Evolutionary conservation across 2,329 filamentous ascomycete genomes (phyloP).

Genomic region (Davidsoniella eucalypti): DNA sequence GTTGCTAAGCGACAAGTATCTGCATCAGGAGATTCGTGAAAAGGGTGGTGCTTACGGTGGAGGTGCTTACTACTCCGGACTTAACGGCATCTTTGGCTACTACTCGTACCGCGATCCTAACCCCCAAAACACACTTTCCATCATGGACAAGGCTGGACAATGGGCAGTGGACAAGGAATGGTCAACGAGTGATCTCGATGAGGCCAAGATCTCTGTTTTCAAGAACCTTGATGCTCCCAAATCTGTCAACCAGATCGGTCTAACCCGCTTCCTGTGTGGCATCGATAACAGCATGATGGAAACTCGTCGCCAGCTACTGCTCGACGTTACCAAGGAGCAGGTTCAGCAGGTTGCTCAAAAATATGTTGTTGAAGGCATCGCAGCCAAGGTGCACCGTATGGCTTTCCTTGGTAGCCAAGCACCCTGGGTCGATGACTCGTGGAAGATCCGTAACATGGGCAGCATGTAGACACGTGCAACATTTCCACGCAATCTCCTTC

Average conservation of each 20-base stretch:
- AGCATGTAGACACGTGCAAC: slow-evolving; percentile 24
- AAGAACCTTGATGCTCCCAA: slow-evolving; percentile 79
- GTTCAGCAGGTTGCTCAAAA: slow-evolving; percentile 67
- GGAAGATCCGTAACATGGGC: slow-evolving; percentile 65
- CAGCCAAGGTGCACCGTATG: slow-evolving; percentile 42
- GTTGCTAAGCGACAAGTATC: slow-evolving; percentile 85
- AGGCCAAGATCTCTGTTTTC: slow-evolving; percentile 91
- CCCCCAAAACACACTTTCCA: slow-evolving; percentile 68
- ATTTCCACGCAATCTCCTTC: not conserved
- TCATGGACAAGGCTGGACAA: slow-evolving; percentile 66
- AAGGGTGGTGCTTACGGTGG: slow-evolving; percentile 95
- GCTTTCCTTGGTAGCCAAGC: slow-evolving; percentile 73
- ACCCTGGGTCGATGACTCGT: slow-evolving; percentile 56
- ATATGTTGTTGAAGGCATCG: slow-evolving; percentile 56
- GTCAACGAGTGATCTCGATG: slow-evolving; percentile 74
- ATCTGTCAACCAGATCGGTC: slow-evolving; percentile 74
- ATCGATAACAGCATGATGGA: slow-evolving; percentile 84
- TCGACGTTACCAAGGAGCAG: slow-evolving; percentile 71
- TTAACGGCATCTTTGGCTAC: slow-evolving; percentile 81
- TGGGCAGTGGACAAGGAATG: slow-evolving; percentile 73
- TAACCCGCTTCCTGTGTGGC: slow-evolving; percentile 69
- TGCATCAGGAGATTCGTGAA: slow-evolving; percentile 94
- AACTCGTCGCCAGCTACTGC: slow-evolving; percentile 60
- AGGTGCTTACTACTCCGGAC: slow-evolving; percentile 63
- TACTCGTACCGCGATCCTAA: slow-evolving; percentile 97